Percentiles rank a stretch among this genome's conserved stretches.
Conservation (phyloP, 1,284 basidiomycete genomes). For the Apiotrichum montevideense region DNA sequence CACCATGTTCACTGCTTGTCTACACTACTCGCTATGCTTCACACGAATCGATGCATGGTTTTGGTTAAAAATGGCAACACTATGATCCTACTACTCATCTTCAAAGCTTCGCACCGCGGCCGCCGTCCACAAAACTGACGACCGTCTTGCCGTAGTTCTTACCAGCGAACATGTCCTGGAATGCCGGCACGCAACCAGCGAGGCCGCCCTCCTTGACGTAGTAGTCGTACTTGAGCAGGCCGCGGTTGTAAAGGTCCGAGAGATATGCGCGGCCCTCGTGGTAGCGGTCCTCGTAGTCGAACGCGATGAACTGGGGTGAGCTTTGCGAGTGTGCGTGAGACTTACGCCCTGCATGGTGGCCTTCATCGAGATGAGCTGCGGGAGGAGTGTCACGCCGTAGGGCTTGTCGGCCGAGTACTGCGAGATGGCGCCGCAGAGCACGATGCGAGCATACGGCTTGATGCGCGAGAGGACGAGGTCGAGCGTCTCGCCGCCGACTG, state of each 20-base stretch:
- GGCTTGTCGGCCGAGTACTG: conserved; percentile 27
- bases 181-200: conserved; percentile 61
- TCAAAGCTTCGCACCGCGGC: conserved; percentile 6
- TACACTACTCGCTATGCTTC: too few species aligned
- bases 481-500: conserved; percentile 65
- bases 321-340: not conserved
- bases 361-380: conserved; percentile 63
- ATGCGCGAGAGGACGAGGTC: conserved; percentile 66
- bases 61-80: too few species aligned
- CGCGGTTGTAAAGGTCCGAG: conserved; percentile 53
- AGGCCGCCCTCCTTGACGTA: conserved; percentile 61
- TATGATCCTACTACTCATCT: too few species aligned
- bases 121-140: conserved; percentile 5
- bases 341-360: conserved; percentile 62
- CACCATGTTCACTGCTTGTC: too few species aligned
- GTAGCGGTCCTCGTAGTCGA: conserved; percentile 53
- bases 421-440: conserved; percentile 67
- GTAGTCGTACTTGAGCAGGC: conserved; percentile 75
- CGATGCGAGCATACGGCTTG: conserved; percentile 69
- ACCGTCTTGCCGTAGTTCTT: conserved; percentile 73
- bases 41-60: too few species aligned
- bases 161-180: conserved; percentile 69
- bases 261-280: conserved; percentile 49
- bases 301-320: conserved; percentile 58
- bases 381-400: conserved; percentile 45